Conservation (phyloP, 1,284 basidiomycete genomes). For the Bondarzewia mesenterica region DNA sequence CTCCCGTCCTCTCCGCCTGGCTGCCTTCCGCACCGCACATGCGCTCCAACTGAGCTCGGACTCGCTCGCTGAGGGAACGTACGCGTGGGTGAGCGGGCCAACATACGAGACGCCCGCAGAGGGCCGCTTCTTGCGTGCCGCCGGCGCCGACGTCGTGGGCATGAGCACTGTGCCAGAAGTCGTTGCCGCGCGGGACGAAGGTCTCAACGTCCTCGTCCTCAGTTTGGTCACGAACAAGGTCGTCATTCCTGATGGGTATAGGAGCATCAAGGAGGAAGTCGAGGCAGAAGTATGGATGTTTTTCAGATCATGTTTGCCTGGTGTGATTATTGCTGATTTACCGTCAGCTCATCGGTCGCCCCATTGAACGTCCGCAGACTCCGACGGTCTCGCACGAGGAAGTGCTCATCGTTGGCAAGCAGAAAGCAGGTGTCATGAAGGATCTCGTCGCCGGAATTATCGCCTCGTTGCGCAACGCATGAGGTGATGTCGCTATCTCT, state of each 20-base stretch:
- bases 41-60: slow-evolving; percentile 35
- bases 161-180: slow-evolving; percentile 92
- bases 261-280: slow-evolving; percentile 67
- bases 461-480: slow-evolving; percentile 12
- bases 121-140: slow-evolving; percentile 62
- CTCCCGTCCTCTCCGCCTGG: slow-evolving; percentile 56
- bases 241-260: slow-evolving; percentile 61
- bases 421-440: slow-evolving; percentile 67
- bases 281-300: slow-evolving; percentile 56
- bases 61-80: slow-evolving; percentile 69
- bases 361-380: slow-evolving; percentile 30
- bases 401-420: slow-evolving; percentile 61
- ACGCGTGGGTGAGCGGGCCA: slow-evolving; percentile 81
- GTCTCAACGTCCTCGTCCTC: slow-evolving; percentile 65
- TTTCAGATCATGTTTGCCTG: slow-evolving; percentile 4
- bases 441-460: slow-evolving; percentile 57
- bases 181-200: slow-evolving; percentile 70
- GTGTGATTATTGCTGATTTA: not conserved
- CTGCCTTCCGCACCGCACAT: slow-evolving; percentile 63
- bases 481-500: not conserved
- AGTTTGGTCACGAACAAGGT: slow-evolving; percentile 81
- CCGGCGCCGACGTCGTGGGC: slow-evolving; percentile 77
- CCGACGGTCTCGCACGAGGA: slow-evolving; percentile 74
- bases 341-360: slow-evolving; percentile 51
- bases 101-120: slow-evolving; percentile 82